Base-by-base conservation (phyloP, 164 flowering plant species). In the Chloranthus sessilifolius region DNA sequence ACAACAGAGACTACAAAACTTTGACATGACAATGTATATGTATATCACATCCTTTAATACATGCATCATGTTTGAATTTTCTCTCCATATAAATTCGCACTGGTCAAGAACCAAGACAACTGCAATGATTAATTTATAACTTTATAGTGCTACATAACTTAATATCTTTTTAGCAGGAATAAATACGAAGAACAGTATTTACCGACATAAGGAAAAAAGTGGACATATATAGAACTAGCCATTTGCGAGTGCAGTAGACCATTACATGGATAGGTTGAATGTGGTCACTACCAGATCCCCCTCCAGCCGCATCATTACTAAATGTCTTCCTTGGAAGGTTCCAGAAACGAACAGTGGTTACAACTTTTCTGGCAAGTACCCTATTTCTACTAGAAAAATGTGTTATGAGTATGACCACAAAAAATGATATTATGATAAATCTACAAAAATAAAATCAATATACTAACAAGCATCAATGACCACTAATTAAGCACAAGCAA, bases 361-460 rank as follows among this genome's bases (percentile, higher is more conserved):
- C 60, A 53, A 68, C 23, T 47, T 65, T 75, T 53, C 75, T 66
- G 7, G 47, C 39, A 16, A 67, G 50, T 35, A 52, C 42, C 68
- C 86, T 80, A 50, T 42, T 47, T 22, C 46, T 45, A 61, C 7
- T 37, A 37, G 27, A 41, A 17, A 47, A n/a, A n/a, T n/a, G n/a
- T n/a, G n/a, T n/a, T n/a, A n/a, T n/a, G n/a, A n/a, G n/a, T n/a
- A n/a, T n/a, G n/a, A n/a, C n/a, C n/a, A n/a, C n/a, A 59, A 35
- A 21, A 21, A 4, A 26, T 54, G 12, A 49, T 47, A 21, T 5
- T 19, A 48, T 17, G 24, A 20, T n/a, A n/a, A n/a, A n/a, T n/a
- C 16, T 47, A 21, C 16, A 43, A 7, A 17, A 43, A 15, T 24
- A 16, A 28, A 17, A 28, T 2, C 16, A 46, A 15, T 9, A 36